phyloP scores from a whole-genome alignment of 441 rosid species.

The Pelargonium myrrhifolium region DNA sequence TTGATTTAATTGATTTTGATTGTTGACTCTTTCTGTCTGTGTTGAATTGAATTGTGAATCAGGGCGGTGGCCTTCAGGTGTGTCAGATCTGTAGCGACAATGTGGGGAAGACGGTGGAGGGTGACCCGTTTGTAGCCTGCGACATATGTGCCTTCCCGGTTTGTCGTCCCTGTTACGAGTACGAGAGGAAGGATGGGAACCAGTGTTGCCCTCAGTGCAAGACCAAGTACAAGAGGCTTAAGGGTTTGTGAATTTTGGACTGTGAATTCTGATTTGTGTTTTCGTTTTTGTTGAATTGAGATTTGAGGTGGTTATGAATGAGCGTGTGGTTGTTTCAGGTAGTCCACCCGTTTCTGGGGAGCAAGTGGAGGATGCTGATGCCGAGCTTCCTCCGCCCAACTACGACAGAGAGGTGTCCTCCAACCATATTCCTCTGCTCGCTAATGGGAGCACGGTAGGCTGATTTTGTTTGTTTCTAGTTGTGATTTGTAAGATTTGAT shows the following conservation, averaged over 20 bases:
- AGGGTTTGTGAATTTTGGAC: slow-evolving; percentile 38
- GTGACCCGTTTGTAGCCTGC: slow-evolving; percentile 30
- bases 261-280: neutral
- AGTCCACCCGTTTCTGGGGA: too few relatives aligned
- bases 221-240: slow-evolving; percentile 76
- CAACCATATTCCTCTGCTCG: slow-evolving; percentile 67
- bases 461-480: too few relatives aligned
- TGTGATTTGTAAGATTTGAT: too few relatives aligned
- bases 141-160: slow-evolving; percentile 83
- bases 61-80: too few relatives aligned
- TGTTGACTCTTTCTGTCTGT: too few relatives aligned
- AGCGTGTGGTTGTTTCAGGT: too few relatives aligned
- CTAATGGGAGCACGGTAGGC: too few relatives aligned
- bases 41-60: too few relatives aligned
- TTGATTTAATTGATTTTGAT: too few relatives aligned
- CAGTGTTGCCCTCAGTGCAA: slow-evolving; percentile 96
- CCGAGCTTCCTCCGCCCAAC: slow-evolving; percentile 35
- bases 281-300: neutral
- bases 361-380: slow-evolving; percentile 36
- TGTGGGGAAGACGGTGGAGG: neutral
- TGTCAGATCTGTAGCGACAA: too few relatives aligned
- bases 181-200: slow-evolving; percentile 86
- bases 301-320: too few relatives aligned
- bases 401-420: slow-evolving; percentile 80
- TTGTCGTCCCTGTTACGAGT: slow-evolving; percentile 89